Evolutionary conservation across 192 early-diverging fungal genomes (phyloP), one percentile per base, ranked within the genome.

Genomic region (Gigaspora rosea): DNA sequence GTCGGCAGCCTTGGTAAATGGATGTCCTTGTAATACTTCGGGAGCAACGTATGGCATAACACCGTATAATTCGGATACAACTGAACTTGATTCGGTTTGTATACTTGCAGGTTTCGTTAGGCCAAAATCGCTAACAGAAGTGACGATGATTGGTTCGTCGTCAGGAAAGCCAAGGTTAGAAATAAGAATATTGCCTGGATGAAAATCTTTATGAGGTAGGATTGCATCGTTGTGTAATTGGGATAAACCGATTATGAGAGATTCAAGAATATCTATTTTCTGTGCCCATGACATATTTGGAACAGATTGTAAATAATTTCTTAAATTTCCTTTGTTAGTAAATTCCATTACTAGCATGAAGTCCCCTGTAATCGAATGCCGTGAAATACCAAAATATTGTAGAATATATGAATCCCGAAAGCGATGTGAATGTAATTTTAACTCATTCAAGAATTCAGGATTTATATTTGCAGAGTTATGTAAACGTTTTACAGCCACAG

Each of bases 11-110:
- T 36, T 69, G 15, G 46, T n/a, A 49, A 48, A 22, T 8, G n/a
- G 18, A n/a, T 49, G 22, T 11, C 76, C 76, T 58, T 66, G 49
- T n/a, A 72, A 59, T 12, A 73, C 62, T 51, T 82, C 81, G 13
- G 81, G 81, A 4, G 81, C 76, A 8, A 80, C 49, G 54, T 82
- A 82, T 16, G 78, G 81, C 8, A 82, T 49, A n/a, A 76, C 63
- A 22, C 81, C 81, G 63, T 82, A 80, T 63, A 36, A 7, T 33
- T 13, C 11, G 3, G n/a, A 15, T 20, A 18, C 13, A 20, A 11
- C 15, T 22, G 9, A n/a, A 4, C 52, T 56, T 56, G 52, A n/a
- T 15, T 56, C 18, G 8, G 5, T 0, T 56, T 8, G 12, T 56
- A n/a, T 56, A 56, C 18, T 56, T 56, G 52, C 15, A 56, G 52